Percentiles rank a stretch among this genome's conserved stretches.
phyloP scores from a whole-genome alignment of 345 rosid species.

The Linum usitatissimum region DNA sequence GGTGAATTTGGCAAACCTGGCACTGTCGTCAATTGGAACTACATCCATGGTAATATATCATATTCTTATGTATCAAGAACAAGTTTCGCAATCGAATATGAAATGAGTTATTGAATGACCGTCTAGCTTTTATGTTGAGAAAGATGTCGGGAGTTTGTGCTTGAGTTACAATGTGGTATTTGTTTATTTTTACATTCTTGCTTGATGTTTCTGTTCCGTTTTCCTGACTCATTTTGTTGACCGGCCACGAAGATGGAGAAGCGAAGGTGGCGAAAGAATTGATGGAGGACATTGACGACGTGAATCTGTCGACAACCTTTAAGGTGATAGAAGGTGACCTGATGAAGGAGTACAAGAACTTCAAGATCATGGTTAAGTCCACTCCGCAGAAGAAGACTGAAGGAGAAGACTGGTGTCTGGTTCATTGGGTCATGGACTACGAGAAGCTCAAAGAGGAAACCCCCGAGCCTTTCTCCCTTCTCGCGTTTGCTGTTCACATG shows the following conservation, averaged over 20 bases:
- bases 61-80: too few species aligned
- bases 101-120: too few species aligned
- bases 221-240: too few species aligned
- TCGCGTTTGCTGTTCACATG: neutral
- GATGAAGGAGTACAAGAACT: constrained; percentile 14
- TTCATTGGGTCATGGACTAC: neutral
- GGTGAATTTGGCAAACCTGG: constrained; percentile 9
- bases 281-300: constrained; percentile 26
- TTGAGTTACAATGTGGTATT: too few species aligned
- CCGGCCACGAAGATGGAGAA: constrained; percentile 15
- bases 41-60: neutral
- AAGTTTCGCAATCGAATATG: too few species aligned
- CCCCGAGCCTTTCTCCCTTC: neutral
- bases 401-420: neutral
- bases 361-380: neutral
- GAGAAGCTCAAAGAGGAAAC: neutral
- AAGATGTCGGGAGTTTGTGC: too few species aligned
- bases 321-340: constrained; percentile 30
- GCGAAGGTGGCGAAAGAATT: constrained; percentile 21
- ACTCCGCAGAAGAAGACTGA: constrained; percentile 11
- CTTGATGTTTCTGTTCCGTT: too few species aligned
- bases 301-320: constrained; percentile 21
- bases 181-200: neutral
- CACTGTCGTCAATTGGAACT: constrained; percentile 1
- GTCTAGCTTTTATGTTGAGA: too few species aligned